A percentile compares a stretch with the other conserved stretches of the same genome.
These are phyloP conservation scores for Lactifluus volemus DNA, from an alignment of 768 basidiomycete genomes.

Conservation along the genomic window DNA sequence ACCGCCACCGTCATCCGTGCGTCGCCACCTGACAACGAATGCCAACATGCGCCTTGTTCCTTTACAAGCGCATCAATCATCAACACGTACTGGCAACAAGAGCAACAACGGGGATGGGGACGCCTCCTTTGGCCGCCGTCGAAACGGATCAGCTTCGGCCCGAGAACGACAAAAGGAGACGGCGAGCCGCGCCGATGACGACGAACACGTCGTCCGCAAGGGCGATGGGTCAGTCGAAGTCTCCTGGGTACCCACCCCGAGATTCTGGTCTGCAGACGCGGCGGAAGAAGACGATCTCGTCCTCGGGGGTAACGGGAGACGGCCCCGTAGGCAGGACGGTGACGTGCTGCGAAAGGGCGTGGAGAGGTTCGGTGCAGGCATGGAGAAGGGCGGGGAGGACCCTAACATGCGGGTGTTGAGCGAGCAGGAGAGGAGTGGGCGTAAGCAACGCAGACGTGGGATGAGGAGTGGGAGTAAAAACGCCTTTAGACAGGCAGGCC, in stretches of 20 bases:
- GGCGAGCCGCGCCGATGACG: neutral
- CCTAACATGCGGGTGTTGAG: constrained; percentile 35
- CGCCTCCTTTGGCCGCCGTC: constrained; percentile 66
- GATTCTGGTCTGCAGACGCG: constrained; percentile 22
- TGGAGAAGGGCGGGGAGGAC: constrained; percentile 71
- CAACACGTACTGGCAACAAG: constrained; percentile 21
- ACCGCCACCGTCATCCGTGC: neutral
- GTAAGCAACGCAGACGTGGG: constrained; percentile 68
- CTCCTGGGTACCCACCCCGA: constrained; percentile 62
- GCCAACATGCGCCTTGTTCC: constrained; percentile 59
- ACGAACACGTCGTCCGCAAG: constrained; percentile 21
- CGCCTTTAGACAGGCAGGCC: constrained; percentile 38
- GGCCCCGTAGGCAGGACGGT: constrained; percentile 26
- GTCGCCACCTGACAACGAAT: constrained; percentile 31
- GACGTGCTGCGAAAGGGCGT: constrained; percentile 44
- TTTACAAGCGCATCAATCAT: constrained; percentile 38
- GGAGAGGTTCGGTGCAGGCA: constrained; percentile 77
- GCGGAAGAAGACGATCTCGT: constrained; percentile 18
- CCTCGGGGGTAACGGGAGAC: constrained; percentile 3
- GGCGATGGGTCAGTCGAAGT: constrained; percentile 73
- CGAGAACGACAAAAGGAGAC: neutral
- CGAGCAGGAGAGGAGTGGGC: constrained; percentile 67
- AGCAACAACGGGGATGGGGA: constrained; percentile 32
- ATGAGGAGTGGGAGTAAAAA: constrained; percentile 89
- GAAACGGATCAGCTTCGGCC: constrained; percentile 24